Evolutionary conservation across 208 protist genomes (phyloP).

Genomic region (Acanthamoeba royreba): DNA sequence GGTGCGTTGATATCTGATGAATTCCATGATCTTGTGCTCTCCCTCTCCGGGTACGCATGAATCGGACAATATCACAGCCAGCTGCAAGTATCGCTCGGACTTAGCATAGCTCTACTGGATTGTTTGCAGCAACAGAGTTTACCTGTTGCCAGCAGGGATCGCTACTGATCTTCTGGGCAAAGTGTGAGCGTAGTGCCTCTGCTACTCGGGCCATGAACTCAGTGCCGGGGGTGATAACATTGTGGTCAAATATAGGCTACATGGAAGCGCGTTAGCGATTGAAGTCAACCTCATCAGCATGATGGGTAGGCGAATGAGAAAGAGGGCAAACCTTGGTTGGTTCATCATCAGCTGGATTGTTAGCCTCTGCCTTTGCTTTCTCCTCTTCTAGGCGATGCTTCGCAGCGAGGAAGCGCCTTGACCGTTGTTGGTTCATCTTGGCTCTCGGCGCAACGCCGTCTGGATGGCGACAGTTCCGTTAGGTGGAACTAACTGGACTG

Average conservation of each 20-base stretch:
- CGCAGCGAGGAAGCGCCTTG: conserved; percentile 93
- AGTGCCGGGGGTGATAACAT: conserved; percentile 99
- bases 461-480: conserved; percentile 50
- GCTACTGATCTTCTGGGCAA: conserved; percentile 90
- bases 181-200: conserved; percentile 90
- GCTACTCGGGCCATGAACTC: conserved; percentile 96
- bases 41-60: conserved; percentile 97
- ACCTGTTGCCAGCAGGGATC: conserved; percentile 89
- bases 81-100: not conserved
- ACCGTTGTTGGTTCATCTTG: conserved; percentile 99
- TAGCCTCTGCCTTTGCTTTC: conserved; percentile 23
- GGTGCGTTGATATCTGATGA: conserved; percentile 72
- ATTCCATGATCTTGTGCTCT: conserved; percentile 89
- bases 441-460: conserved; percentile 98
- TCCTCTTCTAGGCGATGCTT: conserved; percentile 87
- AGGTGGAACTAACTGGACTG: not conserved
- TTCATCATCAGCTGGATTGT: not conserved
- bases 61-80: conserved; percentile 95
- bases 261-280: no score
- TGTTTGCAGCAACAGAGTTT: not conserved
- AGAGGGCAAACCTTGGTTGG: not conserved
- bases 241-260: conserved; percentile 92
- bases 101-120: no score
- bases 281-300: not conserved
- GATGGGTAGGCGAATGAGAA: not conserved